Evolutionary conservation across 257 asterid species (phyloP).

Genomic region (Penstemon davidsonii): DNA sequence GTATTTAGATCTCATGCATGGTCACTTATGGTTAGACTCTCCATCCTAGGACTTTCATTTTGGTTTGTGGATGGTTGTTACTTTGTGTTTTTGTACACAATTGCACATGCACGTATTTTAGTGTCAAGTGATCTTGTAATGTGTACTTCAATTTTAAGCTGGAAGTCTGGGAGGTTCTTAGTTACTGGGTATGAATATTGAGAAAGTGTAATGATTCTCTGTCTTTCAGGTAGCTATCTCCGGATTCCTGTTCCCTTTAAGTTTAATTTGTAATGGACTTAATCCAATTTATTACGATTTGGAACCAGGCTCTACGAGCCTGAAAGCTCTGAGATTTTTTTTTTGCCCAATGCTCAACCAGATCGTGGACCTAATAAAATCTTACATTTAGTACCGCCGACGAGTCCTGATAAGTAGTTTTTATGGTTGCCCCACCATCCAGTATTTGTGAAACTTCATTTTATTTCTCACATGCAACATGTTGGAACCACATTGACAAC

Average conservation of each 20-base stretch:
- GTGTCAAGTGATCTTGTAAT: neutral
- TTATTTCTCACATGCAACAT: constrained; percentile 1
- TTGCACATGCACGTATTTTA: neutral
- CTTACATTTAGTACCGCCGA: neutral
- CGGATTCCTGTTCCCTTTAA: constrained; percentile 6
- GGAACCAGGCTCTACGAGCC: constrained; percentile 9
- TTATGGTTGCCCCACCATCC: constrained; percentile 1
- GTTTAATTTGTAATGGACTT: neutral
- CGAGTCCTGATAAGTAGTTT: constrained; percentile 17
- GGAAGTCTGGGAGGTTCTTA: constrained; percentile 18
- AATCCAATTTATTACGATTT: constrained; percentile 4
- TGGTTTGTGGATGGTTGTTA: constrained; percentile 23
- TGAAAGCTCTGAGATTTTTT: neutral
- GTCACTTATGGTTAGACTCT: constrained; percentile 4
- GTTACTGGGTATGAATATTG: constrained; percentile 12
- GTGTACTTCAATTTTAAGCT: constrained; percentile 10
- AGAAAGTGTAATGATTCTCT: constrained; percentile 15
- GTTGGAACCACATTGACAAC: neutral
- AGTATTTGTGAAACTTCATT: constrained; percentile 7
- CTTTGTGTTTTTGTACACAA: constrained; percentile 11
- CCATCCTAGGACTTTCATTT: constrained; percentile 14
- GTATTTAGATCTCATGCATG: constrained; percentile 36
- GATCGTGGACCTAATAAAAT: constrained; percentile 4
- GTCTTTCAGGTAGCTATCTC: neutral
- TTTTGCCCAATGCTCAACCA: constrained; percentile 8